Conservation (phyloP, 257 asterid genomes). For the Anisodus acutangulus region DNA sequence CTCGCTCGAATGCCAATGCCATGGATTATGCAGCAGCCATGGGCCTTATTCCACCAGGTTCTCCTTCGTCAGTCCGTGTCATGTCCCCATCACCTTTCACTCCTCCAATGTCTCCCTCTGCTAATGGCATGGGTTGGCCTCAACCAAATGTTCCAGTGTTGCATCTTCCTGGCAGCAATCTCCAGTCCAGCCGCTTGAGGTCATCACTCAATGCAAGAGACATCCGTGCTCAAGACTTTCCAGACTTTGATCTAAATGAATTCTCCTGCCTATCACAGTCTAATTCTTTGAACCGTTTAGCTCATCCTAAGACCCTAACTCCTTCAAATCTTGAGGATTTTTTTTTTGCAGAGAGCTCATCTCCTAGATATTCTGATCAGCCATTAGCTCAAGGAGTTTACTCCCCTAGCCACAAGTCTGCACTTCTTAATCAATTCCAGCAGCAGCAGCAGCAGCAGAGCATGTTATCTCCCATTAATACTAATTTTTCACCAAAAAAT, state of each 20-base stretch:
- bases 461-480: slow-evolving; percentile 68
- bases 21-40: slow-evolving; percentile 69
- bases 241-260: slow-evolving; percentile 56
- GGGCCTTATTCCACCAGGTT: slow-evolving; percentile 58
- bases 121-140: slow-evolving; percentile 63
- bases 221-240: slow-evolving; percentile 19
- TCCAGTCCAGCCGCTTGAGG: slow-evolving; percentile 77
- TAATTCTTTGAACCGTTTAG: slow-evolving; percentile 54
- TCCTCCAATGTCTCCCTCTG: slow-evolving; percentile 77
- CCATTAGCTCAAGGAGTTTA: slow-evolving; percentile 52
- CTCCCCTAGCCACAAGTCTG: slow-evolving; percentile 68
- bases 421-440: slow-evolving; percentile 68
- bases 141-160: slow-evolving; percentile 68
- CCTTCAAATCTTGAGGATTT: slow-evolving; percentile 81
- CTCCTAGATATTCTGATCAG: slow-evolving; percentile 71
- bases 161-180: slow-evolving; percentile 74
- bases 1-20: slow-evolving; percentile 51
- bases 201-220: slow-evolving; percentile 77
- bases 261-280: slow-evolving; percentile 46
- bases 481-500: slow-evolving; percentile 58
- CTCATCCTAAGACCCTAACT: slow-evolving; percentile 52
- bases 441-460: slow-evolving; percentile 54
- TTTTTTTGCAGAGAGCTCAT: slow-evolving; percentile 69
- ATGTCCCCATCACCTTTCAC: slow-evolving; percentile 65
- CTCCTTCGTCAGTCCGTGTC: slow-evolving; percentile 61